Evolutionary conservation across 169 alveolate species (phyloP), one percentile per base, ranked within the genome.

Genomic region (Plasmodium blacklocki): DNA sequence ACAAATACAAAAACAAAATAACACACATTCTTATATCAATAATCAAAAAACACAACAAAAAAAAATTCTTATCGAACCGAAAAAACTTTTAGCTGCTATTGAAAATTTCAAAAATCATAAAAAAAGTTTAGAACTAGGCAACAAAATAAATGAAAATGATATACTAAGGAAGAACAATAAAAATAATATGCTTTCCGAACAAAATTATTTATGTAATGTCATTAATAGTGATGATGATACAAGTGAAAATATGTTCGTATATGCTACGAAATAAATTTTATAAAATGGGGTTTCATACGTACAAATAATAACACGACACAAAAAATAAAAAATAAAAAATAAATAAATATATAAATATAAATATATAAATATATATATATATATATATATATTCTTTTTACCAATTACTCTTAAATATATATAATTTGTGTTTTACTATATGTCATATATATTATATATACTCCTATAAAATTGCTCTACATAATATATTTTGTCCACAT

Each of bases 211-310:
- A 18, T 83, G 62, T 73, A 83, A 83, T 70, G 85, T 83, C 15
- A 71, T 70, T 39, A 83, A 67, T 63, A 83, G 91, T 62, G 91
- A 83, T 8, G 91, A 83, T 6, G 91, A 83, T 32, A 63, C 63
- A 18, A 47, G 59, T 56, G 74, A 68, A 18, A 63, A 68, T 12
- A 32, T 83, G 72, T 83, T 83, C 74, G 29, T 83, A 47, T 45
- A 43, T 52, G 59, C 21, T 45, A 50, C 68, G 5, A 68, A 56
- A 54, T 68, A 50, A 83, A 43, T 5, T 5, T 4, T 32, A 32
- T 0, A 0, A 4, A 32, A 32, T 9, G 45, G 45, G 45, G 2
- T 5, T 26, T 32, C 45, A 32, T 32, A 8, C 45, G 23, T 11
- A 19, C 26, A 32, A 26, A 45, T 74, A 26, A 63, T 54, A 6